Evolutionary conservation across 2,329 filamentous ascomycete genomes (phyloP).

Genomic region (Albophoma yamanashiensis): DNA sequence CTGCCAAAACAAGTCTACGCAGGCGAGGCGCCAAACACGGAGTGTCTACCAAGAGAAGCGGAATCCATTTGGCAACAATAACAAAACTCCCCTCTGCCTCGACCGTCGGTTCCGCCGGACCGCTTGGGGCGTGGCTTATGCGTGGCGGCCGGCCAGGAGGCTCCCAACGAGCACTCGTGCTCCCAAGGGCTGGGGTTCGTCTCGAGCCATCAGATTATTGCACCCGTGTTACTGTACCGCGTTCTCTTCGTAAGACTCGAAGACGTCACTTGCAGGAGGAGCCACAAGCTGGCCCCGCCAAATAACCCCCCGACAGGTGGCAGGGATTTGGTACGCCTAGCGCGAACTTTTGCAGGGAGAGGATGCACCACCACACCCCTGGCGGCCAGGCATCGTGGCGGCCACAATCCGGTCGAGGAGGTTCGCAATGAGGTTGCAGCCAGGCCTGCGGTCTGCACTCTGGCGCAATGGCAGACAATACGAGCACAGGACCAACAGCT

Average conservation of each 20-base stretch:
- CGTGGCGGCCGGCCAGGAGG: neutral
- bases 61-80: neutral
- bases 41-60: neutral
- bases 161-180: neutral
- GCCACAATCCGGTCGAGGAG: neutral
- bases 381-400: neutral
- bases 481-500: neutral
- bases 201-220: neutral
- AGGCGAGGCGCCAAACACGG: neutral
- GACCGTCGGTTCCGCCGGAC: no score
- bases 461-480: neutral
- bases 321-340: conserved; percentile 2
- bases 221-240: neutral
- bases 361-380: neutral
- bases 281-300: conserved; percentile 1
- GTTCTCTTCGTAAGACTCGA: neutral
- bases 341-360: conserved; percentile 6
- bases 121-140: neutral
- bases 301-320: neutral
- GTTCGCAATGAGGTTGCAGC: neutral
- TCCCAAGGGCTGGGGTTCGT: neutral
- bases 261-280: neutral
- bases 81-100: neutral
- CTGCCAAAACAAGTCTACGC: neutral
- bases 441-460: neutral